phyloP scores from a whole-genome alignment of 441 rosid species.

The Syzygium syzygioides region DNA sequence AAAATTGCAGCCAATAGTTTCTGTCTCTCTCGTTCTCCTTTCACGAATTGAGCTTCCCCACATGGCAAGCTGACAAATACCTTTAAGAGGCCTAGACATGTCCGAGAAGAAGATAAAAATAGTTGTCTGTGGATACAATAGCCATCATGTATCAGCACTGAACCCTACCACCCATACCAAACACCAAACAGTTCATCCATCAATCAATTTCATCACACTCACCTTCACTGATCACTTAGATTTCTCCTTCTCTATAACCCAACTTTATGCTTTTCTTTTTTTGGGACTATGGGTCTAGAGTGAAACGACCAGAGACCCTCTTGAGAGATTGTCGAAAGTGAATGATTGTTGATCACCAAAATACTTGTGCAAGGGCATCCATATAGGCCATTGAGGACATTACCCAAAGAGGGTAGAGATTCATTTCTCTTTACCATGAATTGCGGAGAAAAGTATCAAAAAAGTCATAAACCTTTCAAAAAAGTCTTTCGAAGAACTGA shows the following conservation, averaged over 20 bases:
- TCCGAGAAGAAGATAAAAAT: neutral
- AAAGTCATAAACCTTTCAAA: no score
- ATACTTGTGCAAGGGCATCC: neutral
- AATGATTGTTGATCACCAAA: neutral
- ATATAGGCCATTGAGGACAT: neutral
- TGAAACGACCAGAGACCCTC: neutral
- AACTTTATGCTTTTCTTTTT: neutral
- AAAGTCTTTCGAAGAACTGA: no score
- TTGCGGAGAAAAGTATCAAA: neutral
- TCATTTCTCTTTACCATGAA: neutral
- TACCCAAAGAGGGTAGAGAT: neutral
- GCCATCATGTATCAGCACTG: neutral
- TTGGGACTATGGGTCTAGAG: neutral
- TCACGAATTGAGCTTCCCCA: neutral
- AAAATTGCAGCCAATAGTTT: neutral
- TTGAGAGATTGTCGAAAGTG: neutral
- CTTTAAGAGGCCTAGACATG: neutral
- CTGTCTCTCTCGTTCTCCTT: neutral
- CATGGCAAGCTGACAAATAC: neutral
- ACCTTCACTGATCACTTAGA: neutral
- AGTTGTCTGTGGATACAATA: neutral
- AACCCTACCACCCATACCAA: neutral
- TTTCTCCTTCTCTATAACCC: neutral
- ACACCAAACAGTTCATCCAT: neutral
- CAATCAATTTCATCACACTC: neutral